Evolutionary conservation across 2,329 filamentous ascomycete genomes (phyloP).

Genomic region (Fusarium protoensiforme): DNA sequence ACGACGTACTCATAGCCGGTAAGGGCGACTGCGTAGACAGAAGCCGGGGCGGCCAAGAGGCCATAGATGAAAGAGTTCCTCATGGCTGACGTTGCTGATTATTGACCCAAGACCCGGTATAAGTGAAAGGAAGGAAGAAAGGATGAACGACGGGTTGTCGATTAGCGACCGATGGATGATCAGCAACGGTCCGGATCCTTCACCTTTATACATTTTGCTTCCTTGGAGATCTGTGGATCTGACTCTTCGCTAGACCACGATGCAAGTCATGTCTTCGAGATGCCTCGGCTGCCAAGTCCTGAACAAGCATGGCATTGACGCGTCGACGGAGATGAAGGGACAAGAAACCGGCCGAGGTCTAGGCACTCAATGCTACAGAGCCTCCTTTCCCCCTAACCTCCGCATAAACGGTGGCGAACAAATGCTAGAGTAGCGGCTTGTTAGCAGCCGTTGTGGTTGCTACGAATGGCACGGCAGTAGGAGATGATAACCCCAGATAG

Average conservation of each 20-base stretch:
- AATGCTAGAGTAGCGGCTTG: neutral
- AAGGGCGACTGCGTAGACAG: constrained; percentile 30
- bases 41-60: constrained; percentile 22
- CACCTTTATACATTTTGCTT: neutral
- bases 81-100: neutral
- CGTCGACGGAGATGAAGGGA: neutral
- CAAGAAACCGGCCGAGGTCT: neutral
- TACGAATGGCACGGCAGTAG: neutral
- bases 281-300: neutral
- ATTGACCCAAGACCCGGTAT: neutral
- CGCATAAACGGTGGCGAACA: neutral
- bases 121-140: neutral
- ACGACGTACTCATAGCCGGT: constrained; percentile 66
- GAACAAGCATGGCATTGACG: neutral
- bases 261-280: neutral
- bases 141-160: neutral
- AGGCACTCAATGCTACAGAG: neutral
- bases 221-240: neutral
- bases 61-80: constrained; percentile 24
- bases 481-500: neutral
- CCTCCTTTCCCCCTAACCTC: neutral
- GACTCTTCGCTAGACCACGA: neutral
- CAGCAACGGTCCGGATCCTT: neutral
- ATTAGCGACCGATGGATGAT: neutral
- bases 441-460: neutral